A percentile compares a stretch with the other conserved stretches of the same genome.
These are phyloP conservation scores for Macrocybe gigantea DNA, from an alignment of 768 basidiomycete genomes.

Conservation along the genomic window DNA sequence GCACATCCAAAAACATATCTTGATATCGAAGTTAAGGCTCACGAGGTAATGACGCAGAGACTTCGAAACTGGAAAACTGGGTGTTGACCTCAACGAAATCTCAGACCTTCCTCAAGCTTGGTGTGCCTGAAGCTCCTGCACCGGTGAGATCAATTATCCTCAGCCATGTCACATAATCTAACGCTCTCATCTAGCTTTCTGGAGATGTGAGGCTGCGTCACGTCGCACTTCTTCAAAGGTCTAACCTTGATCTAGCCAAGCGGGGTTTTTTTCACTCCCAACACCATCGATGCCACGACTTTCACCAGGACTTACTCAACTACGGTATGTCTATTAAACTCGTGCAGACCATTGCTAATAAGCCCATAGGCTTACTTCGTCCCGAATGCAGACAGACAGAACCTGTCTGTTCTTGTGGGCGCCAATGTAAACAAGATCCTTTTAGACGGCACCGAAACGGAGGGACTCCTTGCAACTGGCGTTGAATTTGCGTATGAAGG, in stretches of 20 bases:
- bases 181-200: not conserved
- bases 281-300: slow-evolving; percentile 1
- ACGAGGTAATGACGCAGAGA: not conserved
- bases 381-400: not conserved
- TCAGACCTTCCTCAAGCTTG: not conserved
- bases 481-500: slow-evolving; percentile 2
- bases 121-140: not conserved
- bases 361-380: not conserved
- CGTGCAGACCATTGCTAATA: not conserved
- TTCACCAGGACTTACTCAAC: slow-evolving; percentile 1
- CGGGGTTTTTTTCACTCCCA: slow-evolving; percentile 1
- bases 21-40: not conserved
- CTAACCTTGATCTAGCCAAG: not conserved
- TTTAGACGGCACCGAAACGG: not conserved
- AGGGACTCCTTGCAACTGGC: not conserved
- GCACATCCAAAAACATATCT: not conserved
- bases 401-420: not conserved
- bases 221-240: not conserved
- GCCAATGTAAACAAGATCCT: slow-evolving; percentile 7
- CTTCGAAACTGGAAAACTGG: too few relatives aligned
- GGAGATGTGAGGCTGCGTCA: not conserved
- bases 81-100: too few relatives aligned
- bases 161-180: not conserved
- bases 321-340: not conserved
- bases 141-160: not conserved